These are phyloP conservation scores for Leptosphaerulina australis DNA, from an alignment of 2,329 filamentous ascomycete species.

Conservation along the genomic window DNA sequence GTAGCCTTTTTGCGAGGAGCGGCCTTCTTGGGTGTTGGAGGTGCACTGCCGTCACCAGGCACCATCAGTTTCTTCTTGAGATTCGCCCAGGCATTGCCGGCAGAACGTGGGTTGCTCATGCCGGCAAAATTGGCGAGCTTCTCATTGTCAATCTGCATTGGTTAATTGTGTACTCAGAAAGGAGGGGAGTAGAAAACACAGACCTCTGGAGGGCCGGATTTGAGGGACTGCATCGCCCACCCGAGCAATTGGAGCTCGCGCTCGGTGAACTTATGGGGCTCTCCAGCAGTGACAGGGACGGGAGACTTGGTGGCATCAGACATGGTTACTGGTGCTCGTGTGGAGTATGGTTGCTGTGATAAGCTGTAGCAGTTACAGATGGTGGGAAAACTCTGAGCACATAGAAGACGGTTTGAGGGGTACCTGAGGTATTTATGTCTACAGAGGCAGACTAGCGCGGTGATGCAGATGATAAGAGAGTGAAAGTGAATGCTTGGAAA, in stretches of 20 bases:
- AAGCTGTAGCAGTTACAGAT: not conserved
- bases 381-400: not conserved
- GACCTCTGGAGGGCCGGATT: slow-evolving; percentile 47
- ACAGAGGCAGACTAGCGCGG: not conserved
- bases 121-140: slow-evolving; percentile 44
- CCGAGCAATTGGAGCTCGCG: slow-evolving; percentile 45
- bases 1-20: slow-evolving; percentile 32
- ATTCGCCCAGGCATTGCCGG: slow-evolving; percentile 47
- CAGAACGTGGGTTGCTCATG: slow-evolving; percentile 48
- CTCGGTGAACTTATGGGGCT: slow-evolving; percentile 37
- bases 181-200: not conserved
- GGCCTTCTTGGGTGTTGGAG: slow-evolving; percentile 28
- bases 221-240: slow-evolving; percentile 47
- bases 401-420: not conserved
- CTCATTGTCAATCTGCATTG: slow-evolving; percentile 44
- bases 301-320: slow-evolving; percentile 29
- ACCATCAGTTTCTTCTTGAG: slow-evolving; percentile 42
- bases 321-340: slow-evolving; percentile 25
- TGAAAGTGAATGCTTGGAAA: slow-evolving; percentile 22
- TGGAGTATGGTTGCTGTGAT: not conserved
- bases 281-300: slow-evolving; percentile 6
- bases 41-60: slow-evolving; percentile 10
- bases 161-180: slow-evolving; percentile 9
- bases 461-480: slow-evolving; percentile 1
- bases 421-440: slow-evolving; percentile 9